These are phyloP conservation scores for Pseudonectria foliicola DNA, from an alignment of 2,329 filamentous ascomycete species.

Conservation along the genomic window DNA sequence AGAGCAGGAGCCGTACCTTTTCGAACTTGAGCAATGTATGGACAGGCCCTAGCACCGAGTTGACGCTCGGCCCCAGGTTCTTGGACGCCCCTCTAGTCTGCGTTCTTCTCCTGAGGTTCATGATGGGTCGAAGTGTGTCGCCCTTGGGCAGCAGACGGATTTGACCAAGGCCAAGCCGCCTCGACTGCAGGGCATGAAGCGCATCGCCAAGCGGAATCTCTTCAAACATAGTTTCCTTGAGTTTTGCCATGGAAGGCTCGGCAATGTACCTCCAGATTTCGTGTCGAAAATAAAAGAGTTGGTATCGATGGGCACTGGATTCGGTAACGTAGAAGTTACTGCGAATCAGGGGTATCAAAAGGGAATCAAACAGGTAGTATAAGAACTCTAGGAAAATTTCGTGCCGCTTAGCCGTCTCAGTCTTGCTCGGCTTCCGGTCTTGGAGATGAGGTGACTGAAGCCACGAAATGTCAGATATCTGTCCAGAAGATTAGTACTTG, in stretches of 20 bases:
- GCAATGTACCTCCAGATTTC: constrained; percentile 79
- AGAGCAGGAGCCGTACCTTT: constrained; percentile 42
- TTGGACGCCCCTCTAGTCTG: constrained; percentile 58
- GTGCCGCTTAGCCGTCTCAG: constrained; percentile 66
- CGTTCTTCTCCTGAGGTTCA: constrained; percentile 68
- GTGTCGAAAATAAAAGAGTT: constrained; percentile 88
- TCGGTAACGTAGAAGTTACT: constrained; percentile 94
- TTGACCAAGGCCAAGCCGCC: constrained; percentile 67
- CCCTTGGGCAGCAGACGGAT: constrained; percentile 79
- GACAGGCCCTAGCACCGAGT: constrained; percentile 57
- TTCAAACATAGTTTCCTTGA: constrained; percentile 72
- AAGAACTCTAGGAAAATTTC: constrained; percentile 80
- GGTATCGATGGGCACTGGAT: constrained; percentile 70
- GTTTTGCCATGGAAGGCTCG: constrained; percentile 59
- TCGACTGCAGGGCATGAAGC: constrained; percentile 48
- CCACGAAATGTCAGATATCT: constrained; percentile 69
- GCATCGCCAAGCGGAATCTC: constrained; percentile 58
- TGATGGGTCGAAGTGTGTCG: constrained; percentile 70
- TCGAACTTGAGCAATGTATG: constrained; percentile 74
- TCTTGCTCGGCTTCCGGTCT: constrained; percentile 53
- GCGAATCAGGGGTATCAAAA: constrained; percentile 79
- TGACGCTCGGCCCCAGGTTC: constrained; percentile 37
- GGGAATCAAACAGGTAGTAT: constrained; percentile 89
- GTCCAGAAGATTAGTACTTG: neutral
- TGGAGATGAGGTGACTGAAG: constrained; percentile 48